Conservation (phyloP, 139 green algal species). For the Volvox reticuliferus region DNA sequence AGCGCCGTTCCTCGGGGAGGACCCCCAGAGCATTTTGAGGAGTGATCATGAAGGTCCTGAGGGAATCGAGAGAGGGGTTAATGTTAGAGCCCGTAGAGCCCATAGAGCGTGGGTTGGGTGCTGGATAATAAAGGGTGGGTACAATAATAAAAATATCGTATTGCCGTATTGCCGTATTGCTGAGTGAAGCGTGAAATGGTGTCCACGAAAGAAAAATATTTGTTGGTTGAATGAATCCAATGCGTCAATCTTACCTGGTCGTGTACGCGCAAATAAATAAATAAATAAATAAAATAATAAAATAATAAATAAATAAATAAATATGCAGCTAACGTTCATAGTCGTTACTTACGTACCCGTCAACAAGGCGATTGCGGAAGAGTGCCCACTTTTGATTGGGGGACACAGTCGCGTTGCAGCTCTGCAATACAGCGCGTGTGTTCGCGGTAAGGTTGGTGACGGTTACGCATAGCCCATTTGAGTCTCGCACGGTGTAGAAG, state of each 20-base stretch:
- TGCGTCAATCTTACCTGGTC: no score
- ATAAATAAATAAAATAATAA: no score
- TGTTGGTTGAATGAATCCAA: no score
- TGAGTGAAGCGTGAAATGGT: no score
- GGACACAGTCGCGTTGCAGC: neutral
- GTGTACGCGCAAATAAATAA: no score
- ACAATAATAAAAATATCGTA: no score
- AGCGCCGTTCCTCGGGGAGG: neutral
- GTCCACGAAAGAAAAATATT: no score
- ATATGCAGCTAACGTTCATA: no score
- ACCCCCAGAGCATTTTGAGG: neutral
- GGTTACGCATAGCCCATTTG: neutral
- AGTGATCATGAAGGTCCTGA: neutral
- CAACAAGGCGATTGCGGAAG: neutral
- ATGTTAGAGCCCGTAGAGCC: neutral
- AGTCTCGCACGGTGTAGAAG: neutral
- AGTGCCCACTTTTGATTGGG: neutral
- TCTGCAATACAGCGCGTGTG: neutral
- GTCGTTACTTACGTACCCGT: neutral
- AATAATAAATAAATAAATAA: no score
- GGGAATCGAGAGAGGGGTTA: neutral
- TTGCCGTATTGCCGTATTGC: no score
- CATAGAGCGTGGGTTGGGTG: no score
- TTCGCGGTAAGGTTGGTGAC: neutral
- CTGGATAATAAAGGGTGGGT: no score